Evolutionary conservation across 768 basidiomycete species (phyloP), one percentile per base, ranked within the genome.

Genomic region (Auricularia sp.): DNA sequence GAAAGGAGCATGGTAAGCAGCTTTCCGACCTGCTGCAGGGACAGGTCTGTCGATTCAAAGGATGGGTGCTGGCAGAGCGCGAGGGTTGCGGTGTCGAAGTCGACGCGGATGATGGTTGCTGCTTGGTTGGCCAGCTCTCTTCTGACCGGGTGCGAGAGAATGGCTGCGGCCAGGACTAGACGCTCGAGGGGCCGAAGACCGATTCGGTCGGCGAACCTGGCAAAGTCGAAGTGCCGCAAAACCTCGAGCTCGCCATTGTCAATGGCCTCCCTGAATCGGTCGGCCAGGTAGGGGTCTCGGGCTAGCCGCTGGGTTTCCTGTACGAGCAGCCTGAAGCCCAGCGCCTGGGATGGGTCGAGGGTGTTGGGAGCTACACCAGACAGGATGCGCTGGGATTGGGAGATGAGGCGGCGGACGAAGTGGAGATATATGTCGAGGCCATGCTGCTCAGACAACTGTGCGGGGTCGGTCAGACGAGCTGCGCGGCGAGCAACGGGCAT

Each of bases 361-460:
- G 84, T 77, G 61, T 88, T 78, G 33, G 85, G 81, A n/a, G 83
- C 78, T 62, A 82, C 78, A 36, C 83, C 76, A 29, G 85, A 80
- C 29, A 83, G 73, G 54, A 90, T 81, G 66, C 90, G 84, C 76
- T 90, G 87, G 29, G 92, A 91, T 69, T 93, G 90, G 62, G 89
- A 85, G 72, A 98, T 91, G 76, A 97, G 88, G 67, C 96, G 89
- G 67, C 95, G 91, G 69, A 99, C 91, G 80, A 97, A 97, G 77
- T 99, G 95, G 67, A 93, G 84, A 78, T 98, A 97, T 65, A 94
- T 97, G 77, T 97, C 95, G 71, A 93, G 83, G 65, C 95, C 94
- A 83, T 98, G 93, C 72, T 94, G 91, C 74, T 98, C 94, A 68
- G 93, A 91, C 71, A 98, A 85, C 96, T 98, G 76, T 60, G 70